Base-by-base conservation (phyloP, 2,329 filamentous ascomycete genomes). In the Aspergillus alliaceus region DNA sequence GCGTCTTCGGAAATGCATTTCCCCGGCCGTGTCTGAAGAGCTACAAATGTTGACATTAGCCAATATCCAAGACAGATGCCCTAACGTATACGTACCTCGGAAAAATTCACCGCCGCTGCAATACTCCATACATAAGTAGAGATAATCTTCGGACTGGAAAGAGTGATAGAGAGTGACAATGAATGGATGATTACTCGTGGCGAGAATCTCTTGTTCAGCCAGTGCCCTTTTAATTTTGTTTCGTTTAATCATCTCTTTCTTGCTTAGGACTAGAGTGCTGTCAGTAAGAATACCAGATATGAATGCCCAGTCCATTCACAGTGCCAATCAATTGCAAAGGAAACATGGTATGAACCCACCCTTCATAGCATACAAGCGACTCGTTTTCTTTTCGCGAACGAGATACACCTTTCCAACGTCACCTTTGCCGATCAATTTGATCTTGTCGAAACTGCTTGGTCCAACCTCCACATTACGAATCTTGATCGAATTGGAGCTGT, bases 41-140 rank as follows among this genome's bases (percentile, higher is more conserved):
- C 95, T 6, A 39, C n/a, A 58, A 29, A 2, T 27, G 22, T 24
- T 15, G 44, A 64, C 32, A 66, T 59, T 27, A 53, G 42, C 12
- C 25, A 35, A 8, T 14, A 37, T 12, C 54, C 31, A 37, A 31
- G 53, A 24, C 20, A 15, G 34, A 29, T n/a, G 6, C 9, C 34
- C 22, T 37, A 31, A 29, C 8, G 24, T 14, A 56, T 37, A 64
- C 73, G 54, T 68, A 82, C 79, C 80, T 74, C 95, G 84, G 82
- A 99, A 99, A 80, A 99, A 99, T 76, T 99, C 95, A 60, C 95
- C 95, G 64, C 95, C 95, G 68, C 93, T 98, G 82, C 95, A 99
- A 74, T 99, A 99, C 76, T 99, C 95, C 95, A 99, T 99, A 75
- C 95, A 99, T n/a, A 99, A 84, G 72, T 99, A 99, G 40, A 99